Base-by-base conservation (phyloP, 2,329 filamentous ascomycete genomes). In the Emmonsia crescens region DNA sequence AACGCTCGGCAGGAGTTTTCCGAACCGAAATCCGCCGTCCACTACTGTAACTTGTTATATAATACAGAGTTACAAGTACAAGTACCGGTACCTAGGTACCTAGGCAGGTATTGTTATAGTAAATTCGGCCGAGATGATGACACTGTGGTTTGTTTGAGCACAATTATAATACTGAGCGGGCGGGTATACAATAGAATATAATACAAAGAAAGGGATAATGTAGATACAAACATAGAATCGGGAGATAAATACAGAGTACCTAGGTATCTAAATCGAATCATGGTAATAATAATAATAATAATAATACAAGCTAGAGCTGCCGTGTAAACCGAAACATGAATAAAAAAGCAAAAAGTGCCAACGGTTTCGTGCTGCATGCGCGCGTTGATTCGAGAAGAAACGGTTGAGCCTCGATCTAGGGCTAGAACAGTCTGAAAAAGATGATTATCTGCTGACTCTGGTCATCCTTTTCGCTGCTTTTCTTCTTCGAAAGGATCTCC, bases 71-170 rank as follows among this genome's bases (percentile, higher is more conserved):
- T n/a, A n/a, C n/a, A n/a, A n/a, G n/a, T n/a, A n/a, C n/a, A n/a
- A n/a, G n/a, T n/a, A n/a, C n/a, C n/a, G n/a, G n/a, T n/a, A n/a
- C n/a, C n/a, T n/a, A n/a, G n/a, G n/a, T n/a, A n/a, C n/a, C n/a
- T n/a, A n/a, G n/a, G n/a, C n/a, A n/a, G n/a, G n/a, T n/a, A n/a
- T n/a, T n/a, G n/a, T n/a, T 29, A 36, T 16, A 36, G n/a, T 8
- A 16, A 27, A 59, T 9, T 48, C 48, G 31, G 42, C 57, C 57
- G 52, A 57, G 24, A 60, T 48, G 59, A 54, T 27, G n/a, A 16
- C 31, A 42, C 9, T 9, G 38, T 44, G 21, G 3, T 57, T 5
- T 44, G 21, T 44, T 44, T 31, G n/a, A 42, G 4, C 19, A 4
- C 8, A 1, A 54, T 54, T n/a, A 4, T 51, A 8, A 6, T 29